Evolutionary conservation across 169 alveolate species (phyloP).

Genomic region (Cytauxzoon felis): DNA sequence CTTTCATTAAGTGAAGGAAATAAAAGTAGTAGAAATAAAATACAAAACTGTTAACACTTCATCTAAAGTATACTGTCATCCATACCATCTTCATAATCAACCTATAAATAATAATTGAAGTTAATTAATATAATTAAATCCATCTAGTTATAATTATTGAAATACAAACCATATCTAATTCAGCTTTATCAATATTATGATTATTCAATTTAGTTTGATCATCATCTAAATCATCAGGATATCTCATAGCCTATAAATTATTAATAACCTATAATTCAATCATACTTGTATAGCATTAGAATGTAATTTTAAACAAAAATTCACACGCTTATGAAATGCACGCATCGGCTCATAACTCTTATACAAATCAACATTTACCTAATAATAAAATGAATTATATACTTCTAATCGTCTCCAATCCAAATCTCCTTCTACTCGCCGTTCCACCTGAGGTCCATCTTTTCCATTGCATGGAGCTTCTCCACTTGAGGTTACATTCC

Average conservation of each 20-base stretch:
- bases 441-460: too few species aligned
- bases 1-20: too few species aligned
- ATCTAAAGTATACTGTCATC: slow-evolving; percentile 16
- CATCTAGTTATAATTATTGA: slow-evolving; percentile 17
- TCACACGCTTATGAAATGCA: slow-evolving; percentile 87
- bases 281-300: slow-evolving; percentile 86
- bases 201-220: neutral
- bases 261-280: neutral
- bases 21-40: too few species aligned
- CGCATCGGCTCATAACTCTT: slow-evolving; percentile 85
- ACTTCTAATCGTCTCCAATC: too few species aligned
- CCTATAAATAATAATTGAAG: neutral
- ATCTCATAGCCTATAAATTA: slow-evolving; percentile 51
- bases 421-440: too few species aligned
- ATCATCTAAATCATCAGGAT: slow-evolving; percentile 55
- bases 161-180: too few species aligned
- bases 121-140: slow-evolving; percentile 3
- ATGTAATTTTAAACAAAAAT: slow-evolving; percentile 88
- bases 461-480: too few species aligned
- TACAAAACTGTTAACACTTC: too few species aligned
- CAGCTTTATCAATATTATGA: slow-evolving; percentile 10
- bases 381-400: slow-evolving; percentile 13
- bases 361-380: slow-evolving; percentile 79
- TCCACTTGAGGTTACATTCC: too few species aligned
- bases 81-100: slow-evolving; percentile 8